phyloP scores from a whole-genome alignment of 169 alveolate genomes.

The Eimeria praecox region DNA sequence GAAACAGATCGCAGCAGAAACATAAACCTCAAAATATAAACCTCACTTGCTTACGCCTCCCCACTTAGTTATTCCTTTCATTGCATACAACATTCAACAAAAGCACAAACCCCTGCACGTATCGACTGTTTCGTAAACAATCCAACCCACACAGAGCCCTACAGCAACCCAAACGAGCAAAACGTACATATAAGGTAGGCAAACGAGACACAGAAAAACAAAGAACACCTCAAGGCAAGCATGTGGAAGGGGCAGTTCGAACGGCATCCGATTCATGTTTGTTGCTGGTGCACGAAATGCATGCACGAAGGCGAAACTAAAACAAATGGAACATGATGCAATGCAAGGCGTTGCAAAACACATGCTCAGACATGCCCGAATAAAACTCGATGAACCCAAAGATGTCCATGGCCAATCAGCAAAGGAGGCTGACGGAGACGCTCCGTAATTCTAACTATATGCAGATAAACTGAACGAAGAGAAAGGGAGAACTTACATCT shows the following conservation, averaged over 20 bases:
- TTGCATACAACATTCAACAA: background rate
- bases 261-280: background rate
- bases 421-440: background rate
- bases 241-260: background rate
- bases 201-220: too few species aligned
- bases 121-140: background rate
- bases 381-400: background rate
- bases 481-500: conserved; percentile 83
- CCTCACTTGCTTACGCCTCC: too few species aligned
- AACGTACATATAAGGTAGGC: background rate
- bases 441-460: too few species aligned
- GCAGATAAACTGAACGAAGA: background rate
- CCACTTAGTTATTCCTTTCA: too few species aligned
- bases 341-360: too few species aligned
- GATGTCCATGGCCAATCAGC: background rate
- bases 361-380: background rate
- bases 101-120: background rate
- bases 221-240: background rate
- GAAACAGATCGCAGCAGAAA: background rate
- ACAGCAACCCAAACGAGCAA: background rate
- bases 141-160: background rate
- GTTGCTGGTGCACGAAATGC: background rate
- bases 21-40: background rate
- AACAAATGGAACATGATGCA: too few species aligned
- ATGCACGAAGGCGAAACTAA: background rate